Conservation (phyloP, 1,284 basidiomycete genomes). For the Chondrostereum purpureum region DNA sequence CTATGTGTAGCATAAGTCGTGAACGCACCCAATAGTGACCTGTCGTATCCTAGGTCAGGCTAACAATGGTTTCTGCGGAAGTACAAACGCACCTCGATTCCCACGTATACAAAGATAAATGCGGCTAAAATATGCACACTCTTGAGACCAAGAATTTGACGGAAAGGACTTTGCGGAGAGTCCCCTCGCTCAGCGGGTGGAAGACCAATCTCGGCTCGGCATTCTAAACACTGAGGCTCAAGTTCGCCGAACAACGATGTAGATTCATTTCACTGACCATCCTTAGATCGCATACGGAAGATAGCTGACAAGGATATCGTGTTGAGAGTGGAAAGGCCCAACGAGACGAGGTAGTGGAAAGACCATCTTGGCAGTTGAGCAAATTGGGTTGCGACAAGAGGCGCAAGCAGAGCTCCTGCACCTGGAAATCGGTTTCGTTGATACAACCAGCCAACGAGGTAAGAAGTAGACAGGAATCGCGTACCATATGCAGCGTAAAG, state of each 20-base stretch:
- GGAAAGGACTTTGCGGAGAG: conserved; percentile 33
- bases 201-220: conserved; percentile 25
- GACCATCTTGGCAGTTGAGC: conserved; percentile 46
- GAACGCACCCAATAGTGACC: conserved; percentile 36
- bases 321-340: conserved; percentile 48
- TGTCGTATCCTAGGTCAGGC: background rate
- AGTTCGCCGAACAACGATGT: too few species aligned
- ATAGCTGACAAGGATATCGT: conserved; percentile 34
- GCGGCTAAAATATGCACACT: conserved; percentile 46
- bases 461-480: background rate
- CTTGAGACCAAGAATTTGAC: conserved; percentile 40
- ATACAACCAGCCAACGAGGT: too few species aligned
- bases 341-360: conserved; percentile 57
- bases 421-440: too few species aligned
- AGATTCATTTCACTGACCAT: conserved; percentile 40
- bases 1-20: too few species aligned
- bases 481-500: conserved; percentile 14
- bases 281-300: conserved; percentile 50
- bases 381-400: conserved; percentile 61
- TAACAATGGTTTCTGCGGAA: background rate
- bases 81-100: conserved; percentile 32
- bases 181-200: conserved; percentile 17
- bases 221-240: conserved; percentile 15
- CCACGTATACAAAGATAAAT: conserved; percentile 51
- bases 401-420: conserved; percentile 51